A percentile compares a stretch with the other conserved stretches of the same genome.
Evolutionary conservation across 2,329 filamentous ascomycete genomes (phyloP).

Genomic region (Trichoderma cornu-damae): DNA sequence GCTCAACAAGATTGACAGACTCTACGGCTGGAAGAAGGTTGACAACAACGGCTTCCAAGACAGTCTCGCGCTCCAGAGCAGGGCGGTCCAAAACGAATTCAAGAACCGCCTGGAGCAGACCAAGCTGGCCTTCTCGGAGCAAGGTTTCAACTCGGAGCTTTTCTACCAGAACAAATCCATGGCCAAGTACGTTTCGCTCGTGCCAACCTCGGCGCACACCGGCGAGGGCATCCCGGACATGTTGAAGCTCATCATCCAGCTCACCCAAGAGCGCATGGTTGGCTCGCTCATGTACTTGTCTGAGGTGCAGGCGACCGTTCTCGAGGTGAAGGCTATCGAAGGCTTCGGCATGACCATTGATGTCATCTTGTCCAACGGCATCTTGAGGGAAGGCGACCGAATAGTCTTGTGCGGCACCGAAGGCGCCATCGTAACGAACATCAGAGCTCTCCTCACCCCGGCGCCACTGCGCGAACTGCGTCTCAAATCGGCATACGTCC

Average conservation of each 20-base stretch:
- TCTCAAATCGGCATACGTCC: slow-evolving; percentile 92
- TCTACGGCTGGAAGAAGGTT: slow-evolving; percentile 98
- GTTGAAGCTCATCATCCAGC: slow-evolving; percentile 86
- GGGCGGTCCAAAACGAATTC: slow-evolving; percentile 92
- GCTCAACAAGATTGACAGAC: slow-evolving; percentile 98
- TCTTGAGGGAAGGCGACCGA: slow-evolving; percentile 87
- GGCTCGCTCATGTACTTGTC: slow-evolving; percentile 96
- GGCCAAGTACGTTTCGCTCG: slow-evolving; percentile 88
- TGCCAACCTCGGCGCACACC: slow-evolving; percentile 96
- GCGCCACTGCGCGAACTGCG: slow-evolving; percentile 90
- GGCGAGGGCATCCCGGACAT: slow-evolving; percentile 98
- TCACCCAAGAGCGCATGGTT: slow-evolving; percentile 97
- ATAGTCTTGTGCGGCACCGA: slow-evolving; percentile 96
- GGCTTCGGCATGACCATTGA: slow-evolving; percentile 99
- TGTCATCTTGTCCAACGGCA: slow-evolving; percentile 92
- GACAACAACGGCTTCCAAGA: slow-evolving; percentile 98
- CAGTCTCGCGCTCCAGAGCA: slow-evolving; percentile 82
- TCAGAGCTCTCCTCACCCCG: slow-evolving; percentile 88
- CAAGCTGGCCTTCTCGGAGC: slow-evolving; percentile 90
- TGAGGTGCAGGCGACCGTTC: slow-evolving; percentile 93
- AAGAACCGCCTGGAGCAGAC: slow-evolving; percentile 82
- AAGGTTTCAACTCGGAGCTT: slow-evolving; percentile 95
- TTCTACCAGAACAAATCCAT: slow-evolving; percentile 98
- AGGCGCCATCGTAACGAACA: slow-evolving; percentile 90
- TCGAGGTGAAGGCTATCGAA: slow-evolving; percentile 98